Evolutionary conservation across 257 asterid species (phyloP).

Genomic region (Fraxinus cuspidata): DNA sequence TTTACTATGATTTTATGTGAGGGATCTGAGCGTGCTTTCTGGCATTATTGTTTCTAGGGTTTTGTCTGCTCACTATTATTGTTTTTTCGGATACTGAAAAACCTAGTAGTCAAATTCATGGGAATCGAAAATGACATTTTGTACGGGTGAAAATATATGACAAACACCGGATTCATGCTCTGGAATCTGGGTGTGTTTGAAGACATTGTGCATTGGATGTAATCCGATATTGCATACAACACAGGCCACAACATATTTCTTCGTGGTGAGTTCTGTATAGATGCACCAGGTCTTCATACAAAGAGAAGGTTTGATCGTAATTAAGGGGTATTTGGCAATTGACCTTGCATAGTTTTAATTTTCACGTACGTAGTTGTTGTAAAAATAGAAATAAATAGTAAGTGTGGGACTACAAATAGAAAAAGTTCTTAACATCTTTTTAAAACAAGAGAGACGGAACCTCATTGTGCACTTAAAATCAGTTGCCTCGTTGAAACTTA

Average conservation of each 20-base stretch:
- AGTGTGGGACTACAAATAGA: neutral
- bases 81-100: constrained; percentile 16
- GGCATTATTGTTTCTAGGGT: constrained; percentile 14
- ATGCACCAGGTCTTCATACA: neutral
- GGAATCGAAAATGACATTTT: neutral
- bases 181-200: neutral
- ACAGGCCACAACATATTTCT: neutral
- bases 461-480: neutral
- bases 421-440: neutral
- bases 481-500: neutral
- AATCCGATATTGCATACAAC: neutral
- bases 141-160: too few species aligned
- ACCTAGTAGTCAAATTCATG: neutral
- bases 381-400: neutral
- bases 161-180: too few species aligned
- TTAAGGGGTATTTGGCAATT: constrained; percentile 1
- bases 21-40: neutral
- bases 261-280: neutral
- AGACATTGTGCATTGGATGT: neutral
- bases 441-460: neutral
- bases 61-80: constrained; percentile 5
- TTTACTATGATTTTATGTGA: neutral
- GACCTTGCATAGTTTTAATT: neutral
- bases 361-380: neutral
- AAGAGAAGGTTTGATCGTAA: neutral